A percentile compares a stretch with the other conserved stretches of the same genome.
These are phyloP conservation scores for Phoma sp. DNA, from an alignment of 2,329 filamentous ascomycete species.

Conservation along the genomic window DNA sequence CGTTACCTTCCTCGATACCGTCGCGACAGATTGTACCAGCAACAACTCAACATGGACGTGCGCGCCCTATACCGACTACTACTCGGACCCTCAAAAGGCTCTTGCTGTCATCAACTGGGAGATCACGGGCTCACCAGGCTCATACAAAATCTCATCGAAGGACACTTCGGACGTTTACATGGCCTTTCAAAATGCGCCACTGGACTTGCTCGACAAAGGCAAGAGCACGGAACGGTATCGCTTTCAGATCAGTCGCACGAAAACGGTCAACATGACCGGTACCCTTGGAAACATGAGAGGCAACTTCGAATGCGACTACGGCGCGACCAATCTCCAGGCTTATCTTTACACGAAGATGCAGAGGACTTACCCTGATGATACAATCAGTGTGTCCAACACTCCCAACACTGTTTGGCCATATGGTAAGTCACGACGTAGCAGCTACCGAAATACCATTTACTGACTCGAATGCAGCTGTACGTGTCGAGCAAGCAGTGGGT, in stretches of 20 bases:
- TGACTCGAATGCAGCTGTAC: slow-evolving; percentile 51
- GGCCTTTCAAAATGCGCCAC: slow-evolving; percentile 59
- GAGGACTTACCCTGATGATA: slow-evolving; percentile 48
- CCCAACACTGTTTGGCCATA: slow-evolving; percentile 45
- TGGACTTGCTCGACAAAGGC: slow-evolving; percentile 58
- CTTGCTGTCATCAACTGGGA: slow-evolving; percentile 67
- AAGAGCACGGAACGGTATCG: slow-evolving; percentile 61
- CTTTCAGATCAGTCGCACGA: slow-evolving; percentile 62
- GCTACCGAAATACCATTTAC: slow-evolving; percentile 9
- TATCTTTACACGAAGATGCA: slow-evolving; percentile 65
- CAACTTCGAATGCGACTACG: slow-evolving; percentile 64
- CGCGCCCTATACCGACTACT: slow-evolving; percentile 63
- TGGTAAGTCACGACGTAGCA: slow-evolving; percentile 27
- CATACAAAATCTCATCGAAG: slow-evolving; percentile 63
- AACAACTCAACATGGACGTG: slow-evolving; percentile 67
- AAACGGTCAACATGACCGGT: slow-evolving; percentile 59
- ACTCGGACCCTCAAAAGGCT: slow-evolving; percentile 48
- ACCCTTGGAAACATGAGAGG: slow-evolving; percentile 54
- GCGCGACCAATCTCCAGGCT: slow-evolving; percentile 61
- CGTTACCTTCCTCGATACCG: slow-evolving; percentile 62
- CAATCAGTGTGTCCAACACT: slow-evolving; percentile 35
- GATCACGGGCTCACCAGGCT: slow-evolving; percentile 53
- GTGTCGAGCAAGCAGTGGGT: slow-evolving; percentile 60
- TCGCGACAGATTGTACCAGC: slow-evolving; percentile 64
- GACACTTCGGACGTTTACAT: slow-evolving; percentile 60